Conservation (phyloP, 2,329 filamentous ascomycete genomes). For the Alternaria dauci region DNA sequence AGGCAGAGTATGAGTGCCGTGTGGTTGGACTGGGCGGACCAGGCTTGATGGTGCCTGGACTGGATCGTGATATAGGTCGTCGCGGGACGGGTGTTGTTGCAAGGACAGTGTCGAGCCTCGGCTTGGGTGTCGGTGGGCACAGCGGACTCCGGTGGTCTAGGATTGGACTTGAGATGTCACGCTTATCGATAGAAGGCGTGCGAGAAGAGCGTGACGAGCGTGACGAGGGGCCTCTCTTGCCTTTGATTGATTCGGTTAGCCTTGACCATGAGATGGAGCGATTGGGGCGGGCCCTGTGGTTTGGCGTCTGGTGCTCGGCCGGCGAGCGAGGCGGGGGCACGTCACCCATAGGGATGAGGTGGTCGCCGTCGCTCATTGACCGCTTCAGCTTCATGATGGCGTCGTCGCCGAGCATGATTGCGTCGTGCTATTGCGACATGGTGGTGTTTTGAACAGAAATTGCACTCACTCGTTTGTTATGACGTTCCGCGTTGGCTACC, state of each 20-base stretch:
- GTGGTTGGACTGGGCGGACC: not conserved
- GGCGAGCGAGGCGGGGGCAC: constrained; percentile 25
- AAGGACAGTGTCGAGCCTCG: constrained; percentile 3
- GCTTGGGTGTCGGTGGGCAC: constrained; percentile 20
- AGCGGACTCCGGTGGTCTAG: constrained; percentile 27
- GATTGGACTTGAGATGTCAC: constrained; percentile 39
- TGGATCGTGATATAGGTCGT: constrained; percentile 22
- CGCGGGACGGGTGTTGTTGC: constrained; percentile 5
- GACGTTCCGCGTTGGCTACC: constrained; percentile 22
- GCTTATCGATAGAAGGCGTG: constrained; percentile 30
- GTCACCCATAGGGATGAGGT: constrained; percentile 27
- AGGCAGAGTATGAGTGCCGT: constrained; percentile 29
- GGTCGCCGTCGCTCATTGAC: constrained; percentile 32
- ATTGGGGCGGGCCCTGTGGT: constrained; percentile 11
- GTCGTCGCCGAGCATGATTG: constrained; percentile 30
- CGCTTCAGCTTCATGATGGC: constrained; percentile 36
- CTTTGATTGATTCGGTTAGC: constrained; percentile 39
- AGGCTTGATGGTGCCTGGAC: constrained; percentile 11
- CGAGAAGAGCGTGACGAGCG: constrained; percentile 24
- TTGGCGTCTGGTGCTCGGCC: constrained; percentile 7
- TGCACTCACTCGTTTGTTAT: constrained; percentile 35
- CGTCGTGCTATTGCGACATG: constrained; percentile 14
- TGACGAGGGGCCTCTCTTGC: constrained; percentile 25
- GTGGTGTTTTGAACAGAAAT: constrained; percentile 13
- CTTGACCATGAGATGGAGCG: constrained; percentile 41